A percentile compares a stretch with the other conserved stretches of the same genome.
Evolutionary conservation across 306 rosid genomes (phyloP).

Genomic region (Castanopsis chinensis): DNA sequence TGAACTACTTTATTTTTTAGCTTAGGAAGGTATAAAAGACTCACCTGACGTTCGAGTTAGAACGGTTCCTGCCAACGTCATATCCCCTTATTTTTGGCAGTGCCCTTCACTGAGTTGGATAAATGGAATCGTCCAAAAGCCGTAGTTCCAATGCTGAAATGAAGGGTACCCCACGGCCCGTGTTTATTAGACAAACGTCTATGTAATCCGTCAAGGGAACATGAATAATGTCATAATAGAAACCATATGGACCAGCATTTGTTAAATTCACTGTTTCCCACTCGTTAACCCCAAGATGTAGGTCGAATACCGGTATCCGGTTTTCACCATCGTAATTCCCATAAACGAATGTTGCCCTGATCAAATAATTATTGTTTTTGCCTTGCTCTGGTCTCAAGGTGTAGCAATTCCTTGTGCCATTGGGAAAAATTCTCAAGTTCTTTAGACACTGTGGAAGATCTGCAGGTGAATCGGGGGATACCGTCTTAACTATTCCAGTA

Average conservation of each 20-base stretch:
- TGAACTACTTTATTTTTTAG: too few relatives aligned
- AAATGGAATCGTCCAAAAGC: conserved; percentile 9
- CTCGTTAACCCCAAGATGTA: conserved; percentile 38
- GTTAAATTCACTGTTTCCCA: conserved; percentile 20
- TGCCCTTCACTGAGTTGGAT: neutral
- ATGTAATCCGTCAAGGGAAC: conserved; percentile 19
- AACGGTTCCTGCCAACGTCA: conserved; percentile 6
- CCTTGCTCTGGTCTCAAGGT: conserved; percentile 20
- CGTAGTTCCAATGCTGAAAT: conserved; percentile 47
- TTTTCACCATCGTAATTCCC: conserved; percentile 41
- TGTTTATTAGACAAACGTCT: conserved; percentile 41
- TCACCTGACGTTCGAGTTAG: too few relatives aligned
- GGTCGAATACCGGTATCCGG: conserved; percentile 18
- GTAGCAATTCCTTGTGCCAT: conserved; percentile 49
- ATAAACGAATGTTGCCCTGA: conserved; percentile 38
- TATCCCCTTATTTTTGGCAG: neutral
- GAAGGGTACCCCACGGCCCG: conserved; percentile 41
- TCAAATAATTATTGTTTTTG: conserved; percentile 26
- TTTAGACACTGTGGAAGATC: too few relatives aligned
- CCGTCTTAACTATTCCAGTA: too few relatives aligned
- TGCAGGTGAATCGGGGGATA: too few relatives aligned
- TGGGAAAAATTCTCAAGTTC: conserved; percentile 24
- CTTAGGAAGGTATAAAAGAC: too few relatives aligned
- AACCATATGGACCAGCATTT: rapidly evolving
- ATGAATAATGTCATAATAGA: conserved; percentile 7